These are phyloP conservation scores for Aspergillus melleus DNA, from an alignment of 2,329 filamentous ascomycete genomes.

Conservation along the genomic window DNA sequence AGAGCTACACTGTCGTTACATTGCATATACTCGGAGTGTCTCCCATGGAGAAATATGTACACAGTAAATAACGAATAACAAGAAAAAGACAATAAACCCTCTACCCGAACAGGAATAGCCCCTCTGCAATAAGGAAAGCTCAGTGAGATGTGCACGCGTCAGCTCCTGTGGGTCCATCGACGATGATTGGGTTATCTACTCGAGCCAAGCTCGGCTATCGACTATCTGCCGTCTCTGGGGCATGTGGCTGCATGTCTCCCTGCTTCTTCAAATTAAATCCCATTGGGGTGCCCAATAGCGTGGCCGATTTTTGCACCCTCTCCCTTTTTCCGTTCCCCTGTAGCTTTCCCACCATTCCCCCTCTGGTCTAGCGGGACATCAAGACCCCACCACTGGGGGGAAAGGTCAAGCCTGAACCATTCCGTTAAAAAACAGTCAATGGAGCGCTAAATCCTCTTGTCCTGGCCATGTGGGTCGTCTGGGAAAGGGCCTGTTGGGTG, in stretches of 20 bases:
- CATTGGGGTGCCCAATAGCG: conserved; percentile 3
- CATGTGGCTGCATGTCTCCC: conserved; percentile 10
- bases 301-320: background rate
- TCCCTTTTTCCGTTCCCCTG: background rate
- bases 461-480: conserved; percentile 4
- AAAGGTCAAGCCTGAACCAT: background rate
- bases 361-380: background rate
- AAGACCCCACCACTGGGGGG: background rate
- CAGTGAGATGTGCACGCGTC: conserved; percentile 35
- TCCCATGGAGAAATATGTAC: too few species aligned
- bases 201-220: conserved; percentile 40
- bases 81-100: conserved; percentile 9
- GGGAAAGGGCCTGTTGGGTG: background rate
- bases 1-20: too few species aligned
- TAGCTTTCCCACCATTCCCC: background rate
- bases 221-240: conserved; percentile 38
- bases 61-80: background rate
- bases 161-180: conserved; percentile 25
- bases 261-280: conserved; percentile 8
- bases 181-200: conserved; percentile 31
- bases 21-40: too few species aligned
- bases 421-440: background rate
- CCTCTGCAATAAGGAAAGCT: conserved; percentile 10
- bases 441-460: background rate
- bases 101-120: conserved; percentile 9